phyloP scores from a whole-genome alignment of 306 rosid genomes.

The Pueraria montana region DNA sequence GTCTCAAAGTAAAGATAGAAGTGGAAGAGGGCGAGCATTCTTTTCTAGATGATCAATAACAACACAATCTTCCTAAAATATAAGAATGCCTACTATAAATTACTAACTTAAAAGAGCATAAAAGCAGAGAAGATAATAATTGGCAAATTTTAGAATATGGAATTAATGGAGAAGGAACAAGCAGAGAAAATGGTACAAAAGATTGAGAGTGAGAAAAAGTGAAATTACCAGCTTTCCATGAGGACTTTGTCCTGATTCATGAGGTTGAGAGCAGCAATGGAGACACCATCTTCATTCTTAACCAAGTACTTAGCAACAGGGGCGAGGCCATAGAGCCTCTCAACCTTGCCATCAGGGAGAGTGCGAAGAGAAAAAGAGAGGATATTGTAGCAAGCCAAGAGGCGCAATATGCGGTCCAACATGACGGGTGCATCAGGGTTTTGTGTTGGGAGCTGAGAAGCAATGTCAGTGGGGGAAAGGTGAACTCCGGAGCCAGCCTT shows the following conservation, averaged over 20 bases:
- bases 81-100: background rate
- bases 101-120: background rate
- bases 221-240: conserved; percentile 94
- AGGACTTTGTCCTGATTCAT: conserved; percentile 94
- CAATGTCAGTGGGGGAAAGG: conserved; percentile 67
- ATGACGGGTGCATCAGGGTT: conserved; percentile 77
- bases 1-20: no score
- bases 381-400: conserved; percentile 80
- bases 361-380: conserved; percentile 60
- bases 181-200: background rate
- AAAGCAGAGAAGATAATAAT: background rate
- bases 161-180: background rate
- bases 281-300: conserved; percentile 91
- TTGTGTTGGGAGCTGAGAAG: conserved; percentile 68
- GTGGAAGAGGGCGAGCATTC: no score
- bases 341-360: conserved; percentile 62
- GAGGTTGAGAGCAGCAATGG: conserved; percentile 79
- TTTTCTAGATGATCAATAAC: background rate
- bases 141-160: background rate
- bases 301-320: conserved; percentile 85
- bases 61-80: background rate
- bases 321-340: conserved; percentile 82
- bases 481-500: conserved; percentile 70
- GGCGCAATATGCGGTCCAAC: conserved; percentile 84
- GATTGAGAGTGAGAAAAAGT: background rate